These are phyloP conservation scores for Fraxinus americana DNA, from an alignment of 257 asterid genomes.

Conservation along the genomic window DNA sequence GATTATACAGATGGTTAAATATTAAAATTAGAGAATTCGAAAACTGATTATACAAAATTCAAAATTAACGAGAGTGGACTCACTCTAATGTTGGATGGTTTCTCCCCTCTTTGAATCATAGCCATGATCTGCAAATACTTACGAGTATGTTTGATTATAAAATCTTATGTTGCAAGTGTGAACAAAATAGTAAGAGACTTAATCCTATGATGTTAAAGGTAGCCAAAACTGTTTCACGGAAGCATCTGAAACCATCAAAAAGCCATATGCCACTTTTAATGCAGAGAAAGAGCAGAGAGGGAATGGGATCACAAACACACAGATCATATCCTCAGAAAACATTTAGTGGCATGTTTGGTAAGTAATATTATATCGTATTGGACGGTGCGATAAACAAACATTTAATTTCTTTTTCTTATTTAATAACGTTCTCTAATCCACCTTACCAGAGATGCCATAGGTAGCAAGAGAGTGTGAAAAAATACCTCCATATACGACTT, in stretches of 20 bases:
- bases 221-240: neutral
- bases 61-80: conserved; percentile 27
- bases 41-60: conserved; percentile 20
- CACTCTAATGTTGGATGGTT: conserved; percentile 85
- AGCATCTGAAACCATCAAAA: neutral
- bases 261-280: neutral
- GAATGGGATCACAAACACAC: neutral
- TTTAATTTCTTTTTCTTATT: neutral
- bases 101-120: conserved; percentile 96
- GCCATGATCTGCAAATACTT: conserved; percentile 69
- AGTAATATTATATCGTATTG: too few relatives aligned
- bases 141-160: neutral
- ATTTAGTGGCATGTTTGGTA: neutral
- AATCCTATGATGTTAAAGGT: neutral
- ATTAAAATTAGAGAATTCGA: conserved; percentile 14
- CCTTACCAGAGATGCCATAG: neutral
- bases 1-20: conserved; percentile 9
- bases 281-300: neutral
- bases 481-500: conserved; percentile 88
- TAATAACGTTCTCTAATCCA: neutral
- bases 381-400: neutral
- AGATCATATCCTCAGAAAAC: neutral
- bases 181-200: neutral
- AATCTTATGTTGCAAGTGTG: neutral
- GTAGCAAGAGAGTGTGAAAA: conserved; percentile 8